phyloP scores from a whole-genome alignment of 257 asterid genomes.

The Rauvolfia tetraphylla region DNA sequence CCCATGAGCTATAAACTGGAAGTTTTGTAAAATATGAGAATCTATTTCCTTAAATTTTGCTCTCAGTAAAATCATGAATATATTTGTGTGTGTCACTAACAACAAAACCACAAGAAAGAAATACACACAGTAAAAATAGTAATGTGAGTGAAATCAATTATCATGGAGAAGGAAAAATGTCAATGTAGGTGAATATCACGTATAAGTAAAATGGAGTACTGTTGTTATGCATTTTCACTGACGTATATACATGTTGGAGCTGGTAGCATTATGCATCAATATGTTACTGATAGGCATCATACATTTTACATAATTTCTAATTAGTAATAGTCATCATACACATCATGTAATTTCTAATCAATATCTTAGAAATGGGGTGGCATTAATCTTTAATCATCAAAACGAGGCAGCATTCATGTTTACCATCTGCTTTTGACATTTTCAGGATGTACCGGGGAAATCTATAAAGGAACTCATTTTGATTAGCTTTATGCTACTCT shows the following conservation, averaged over 20 bases:
- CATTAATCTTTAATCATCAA: background rate
- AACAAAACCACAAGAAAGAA: background rate
- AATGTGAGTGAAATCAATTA: background rate
- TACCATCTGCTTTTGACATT: background rate
- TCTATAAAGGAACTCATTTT: background rate
- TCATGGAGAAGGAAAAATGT: background rate
- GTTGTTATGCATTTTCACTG: background rate
- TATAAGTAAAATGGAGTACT: background rate
- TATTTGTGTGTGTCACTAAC: background rate
- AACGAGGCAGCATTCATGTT: background rate
- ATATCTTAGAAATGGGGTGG: background rate
- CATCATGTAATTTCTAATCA: background rate
- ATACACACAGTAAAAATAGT: background rate
- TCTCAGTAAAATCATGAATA: background rate
- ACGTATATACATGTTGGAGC: background rate
- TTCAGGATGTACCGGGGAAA: background rate
- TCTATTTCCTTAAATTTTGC: background rate
- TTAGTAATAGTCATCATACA: background rate
- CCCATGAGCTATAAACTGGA: constrained; percentile 87
- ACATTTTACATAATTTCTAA: background rate
- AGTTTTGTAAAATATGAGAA: background rate
- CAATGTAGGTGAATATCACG: background rate
- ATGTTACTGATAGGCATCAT: background rate
- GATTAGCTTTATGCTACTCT: background rate
- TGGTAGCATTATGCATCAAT: background rate